Percentiles rank a stretch among this genome's conserved stretches.
Evolutionary conservation across 768 basidiomycete genomes (phyloP).

Genomic region (Kwoniella sp.): DNA sequence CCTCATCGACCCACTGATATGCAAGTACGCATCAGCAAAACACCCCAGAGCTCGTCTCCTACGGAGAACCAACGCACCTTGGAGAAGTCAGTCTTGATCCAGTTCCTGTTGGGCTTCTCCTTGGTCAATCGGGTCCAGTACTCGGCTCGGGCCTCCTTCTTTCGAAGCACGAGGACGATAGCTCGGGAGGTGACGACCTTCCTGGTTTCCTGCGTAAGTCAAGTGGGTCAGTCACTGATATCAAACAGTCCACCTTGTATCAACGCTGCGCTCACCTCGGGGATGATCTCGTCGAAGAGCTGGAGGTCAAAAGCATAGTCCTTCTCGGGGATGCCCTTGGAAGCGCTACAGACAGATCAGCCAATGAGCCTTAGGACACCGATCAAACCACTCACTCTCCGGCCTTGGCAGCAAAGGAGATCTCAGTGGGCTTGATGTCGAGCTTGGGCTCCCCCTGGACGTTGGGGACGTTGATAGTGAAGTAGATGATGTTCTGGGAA

Average conservation of each 20-base stretch:
- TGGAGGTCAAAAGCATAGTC: slow-evolving; percentile 72
- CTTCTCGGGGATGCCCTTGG: slow-evolving; percentile 55
- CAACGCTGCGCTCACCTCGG: slow-evolving; percentile 58
- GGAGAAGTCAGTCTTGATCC: slow-evolving; percentile 88
- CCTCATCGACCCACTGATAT: slow-evolving; percentile 81
- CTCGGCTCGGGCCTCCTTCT: slow-evolving; percentile 69
- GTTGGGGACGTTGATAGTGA: slow-evolving; percentile 57
- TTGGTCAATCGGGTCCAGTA: slow-evolving; percentile 93
- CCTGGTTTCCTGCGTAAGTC: slow-evolving; percentile 56
- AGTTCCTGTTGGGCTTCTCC: slow-evolving; percentile 72
- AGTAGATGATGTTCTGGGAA: slow-evolving; percentile 74
- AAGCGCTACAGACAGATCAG: slow-evolving; percentile 34
- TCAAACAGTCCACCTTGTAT: too few species aligned
- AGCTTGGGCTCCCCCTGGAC: slow-evolving; percentile 49
- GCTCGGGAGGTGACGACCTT: slow-evolving; percentile 65
- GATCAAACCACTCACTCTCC: slow-evolving; percentile 41
- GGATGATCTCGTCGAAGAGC: slow-evolving; percentile 68
- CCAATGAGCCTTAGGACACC: background rate
- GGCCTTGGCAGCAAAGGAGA: slow-evolving; percentile 51
- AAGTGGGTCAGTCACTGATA: slow-evolving; percentile 1
- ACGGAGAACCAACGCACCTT: slow-evolving; percentile 53
- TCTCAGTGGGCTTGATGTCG: slow-evolving; percentile 45
- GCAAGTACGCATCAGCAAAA: slow-evolving; percentile 1
- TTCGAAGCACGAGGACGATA: slow-evolving; percentile 66
- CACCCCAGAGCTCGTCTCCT: background rate